These are phyloP conservation scores for Arctium lappa DNA, from an alignment of 129 eudicot species.

Conservation along the genomic window DNA sequence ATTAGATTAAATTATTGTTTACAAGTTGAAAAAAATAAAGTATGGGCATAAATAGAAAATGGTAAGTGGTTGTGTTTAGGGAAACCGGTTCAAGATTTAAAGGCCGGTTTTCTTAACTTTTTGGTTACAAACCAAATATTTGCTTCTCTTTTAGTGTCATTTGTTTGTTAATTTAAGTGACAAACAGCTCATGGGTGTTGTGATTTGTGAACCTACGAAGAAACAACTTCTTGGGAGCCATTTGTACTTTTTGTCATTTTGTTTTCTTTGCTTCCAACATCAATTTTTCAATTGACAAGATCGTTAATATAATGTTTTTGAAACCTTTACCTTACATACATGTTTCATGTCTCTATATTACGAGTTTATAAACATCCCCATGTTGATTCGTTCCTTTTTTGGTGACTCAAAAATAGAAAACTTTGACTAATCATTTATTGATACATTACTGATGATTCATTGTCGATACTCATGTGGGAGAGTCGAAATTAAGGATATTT, in stretches of 20 bases:
- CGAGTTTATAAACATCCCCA: conserved; percentile 12
- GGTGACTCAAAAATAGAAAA: neutral
- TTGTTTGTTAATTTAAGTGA: conserved; percentile 14
- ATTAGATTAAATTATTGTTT: too few relatives aligned
- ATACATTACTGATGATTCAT: neutral
- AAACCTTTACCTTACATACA: neutral
- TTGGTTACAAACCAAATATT: conserved; percentile 32
- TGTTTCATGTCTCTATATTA: neutral
- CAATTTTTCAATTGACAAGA: neutral
- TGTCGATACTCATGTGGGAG: neutral
- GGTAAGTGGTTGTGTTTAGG: conserved; percentile 12
- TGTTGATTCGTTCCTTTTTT: conserved; percentile 13
- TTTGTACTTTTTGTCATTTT: conserved; percentile 4
- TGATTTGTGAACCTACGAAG: conserved; percentile 27
- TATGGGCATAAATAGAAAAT: neutral
- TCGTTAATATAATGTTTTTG: neutral
- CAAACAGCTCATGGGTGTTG: conserved; percentile 30
- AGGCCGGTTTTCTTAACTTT: conserved; percentile 28
- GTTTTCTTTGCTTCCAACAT: conserved; percentile 10
- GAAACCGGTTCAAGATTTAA: conserved; percentile 38
- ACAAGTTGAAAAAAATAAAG: neutral
- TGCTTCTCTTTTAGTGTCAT: conserved; percentile 21
- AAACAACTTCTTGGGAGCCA: conserved; percentile 19
- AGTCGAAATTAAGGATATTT: neutral
- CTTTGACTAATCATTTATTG: neutral